Percentiles rank a stretch among this genome's conserved stretches.
These are phyloP conservation scores for Platismatia glauca DNA, from an alignment of 495 filamentous ascomycete genomes.

Conservation along the genomic window DNA sequence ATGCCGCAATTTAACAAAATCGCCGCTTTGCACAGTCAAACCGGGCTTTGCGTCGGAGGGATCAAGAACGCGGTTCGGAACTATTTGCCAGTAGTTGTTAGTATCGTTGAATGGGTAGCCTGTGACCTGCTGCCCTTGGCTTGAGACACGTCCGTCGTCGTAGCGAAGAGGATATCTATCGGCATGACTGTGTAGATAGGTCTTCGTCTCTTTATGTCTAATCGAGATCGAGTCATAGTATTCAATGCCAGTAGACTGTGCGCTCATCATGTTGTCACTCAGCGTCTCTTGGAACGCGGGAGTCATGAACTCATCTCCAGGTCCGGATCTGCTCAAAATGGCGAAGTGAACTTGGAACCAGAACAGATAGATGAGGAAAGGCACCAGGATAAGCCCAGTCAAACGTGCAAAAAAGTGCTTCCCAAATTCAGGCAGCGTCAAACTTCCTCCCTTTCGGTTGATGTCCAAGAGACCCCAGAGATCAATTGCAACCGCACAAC, in stretches of 20 bases:
- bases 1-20: slow-evolving; percentile 81
- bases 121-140: slow-evolving; percentile 95
- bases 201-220: slow-evolving; percentile 93
- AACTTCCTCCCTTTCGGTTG: slow-evolving; percentile 65
- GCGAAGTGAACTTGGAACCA: slow-evolving; percentile 99
- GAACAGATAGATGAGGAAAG: slow-evolving; percentile 96
- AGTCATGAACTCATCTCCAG: slow-evolving; percentile 97
- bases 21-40: slow-evolving; percentile 70
- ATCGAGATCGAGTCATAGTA: slow-evolving; percentile 86
- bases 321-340: slow-evolving; percentile 78
- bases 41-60: slow-evolving; percentile 37
- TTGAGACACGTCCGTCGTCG: slow-evolving; percentile 94
- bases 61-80: slow-evolving; percentile 51
- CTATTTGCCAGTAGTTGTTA: slow-evolving; percentile 96
- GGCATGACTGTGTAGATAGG: slow-evolving; percentile 86
- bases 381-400: slow-evolving; percentile 75
- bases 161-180: slow-evolving; percentile 88
- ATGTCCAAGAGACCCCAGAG: slow-evolving; percentile 91
- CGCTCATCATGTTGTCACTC: slow-evolving; percentile 84
- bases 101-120: slow-evolving; percentile 97
- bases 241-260: slow-evolving; percentile 73
- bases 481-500: slow-evolving; percentile 85
- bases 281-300: slow-evolving; percentile 96
- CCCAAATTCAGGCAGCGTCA: slow-evolving; percentile 67
- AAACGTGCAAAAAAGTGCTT: slow-evolving; percentile 85